Conservation (phyloP, 768 basidiomycete genomes). For the Pluteus cervinus region DNA sequence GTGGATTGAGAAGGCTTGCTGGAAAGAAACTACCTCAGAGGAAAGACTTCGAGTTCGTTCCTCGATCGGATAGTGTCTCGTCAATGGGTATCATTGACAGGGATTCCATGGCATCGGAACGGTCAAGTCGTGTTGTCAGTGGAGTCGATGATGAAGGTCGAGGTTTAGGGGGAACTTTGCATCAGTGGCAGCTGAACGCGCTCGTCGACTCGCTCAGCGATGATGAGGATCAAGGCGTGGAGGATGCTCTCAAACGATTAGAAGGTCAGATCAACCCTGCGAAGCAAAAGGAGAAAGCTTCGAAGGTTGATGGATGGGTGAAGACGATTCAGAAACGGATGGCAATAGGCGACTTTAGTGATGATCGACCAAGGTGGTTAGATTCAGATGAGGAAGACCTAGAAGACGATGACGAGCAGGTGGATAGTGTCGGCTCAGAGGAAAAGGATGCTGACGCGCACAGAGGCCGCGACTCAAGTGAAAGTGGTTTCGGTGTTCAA, state of each 20-base stretch:
- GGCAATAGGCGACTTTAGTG: conserved; percentile 49
- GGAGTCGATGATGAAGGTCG: no score
- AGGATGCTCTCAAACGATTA: conserved; percentile 71
- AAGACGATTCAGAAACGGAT: conserved; percentile 63
- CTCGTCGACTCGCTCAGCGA: conserved; percentile 70
- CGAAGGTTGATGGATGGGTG: conserved; percentile 82
- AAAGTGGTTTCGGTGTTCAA: no score
- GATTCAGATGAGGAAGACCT: conserved; percentile 20
- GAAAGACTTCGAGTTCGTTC: conserved; percentile 77
- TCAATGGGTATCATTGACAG: conserved; percentile 72
- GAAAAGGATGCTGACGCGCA: conserved; percentile 8
- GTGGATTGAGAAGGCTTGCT: no score
- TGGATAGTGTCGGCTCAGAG: no score
- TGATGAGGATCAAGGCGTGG: conserved; percentile 70
- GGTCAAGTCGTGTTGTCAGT: no score
- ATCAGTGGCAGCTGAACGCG: conserved; percentile 82
- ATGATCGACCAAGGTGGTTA: conserved; percentile 33
- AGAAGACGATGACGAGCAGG: conserved; percentile 14
- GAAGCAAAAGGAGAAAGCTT: conserved; percentile 61
- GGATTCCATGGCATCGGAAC: conserved; percentile 50
- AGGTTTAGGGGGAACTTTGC: conserved; percentile 44
- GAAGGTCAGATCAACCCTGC: conserved; percentile 83
- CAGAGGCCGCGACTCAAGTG: no score
- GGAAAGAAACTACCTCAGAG: conserved; percentile 63
- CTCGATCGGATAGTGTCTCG: conserved; percentile 67